These are phyloP conservation scores for Melastoma malabathricum DNA, from an alignment of 345 rosid genomes.

Conservation along the genomic window DNA sequence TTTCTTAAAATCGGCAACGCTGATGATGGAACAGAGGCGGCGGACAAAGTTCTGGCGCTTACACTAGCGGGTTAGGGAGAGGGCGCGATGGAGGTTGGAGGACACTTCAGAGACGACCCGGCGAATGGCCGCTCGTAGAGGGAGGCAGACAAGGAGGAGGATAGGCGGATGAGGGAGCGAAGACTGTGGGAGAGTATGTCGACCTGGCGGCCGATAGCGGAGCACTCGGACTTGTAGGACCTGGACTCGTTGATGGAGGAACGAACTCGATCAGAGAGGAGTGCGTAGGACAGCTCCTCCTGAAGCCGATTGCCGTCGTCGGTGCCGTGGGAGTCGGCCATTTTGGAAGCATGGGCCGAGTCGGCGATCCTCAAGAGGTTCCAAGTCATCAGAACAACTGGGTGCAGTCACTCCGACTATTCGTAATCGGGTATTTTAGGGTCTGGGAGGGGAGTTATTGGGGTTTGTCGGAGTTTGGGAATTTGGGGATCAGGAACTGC, in stretches of 20 bases:
- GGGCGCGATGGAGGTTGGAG: constrained; percentile 47
- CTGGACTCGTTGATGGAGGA: constrained; percentile 47
- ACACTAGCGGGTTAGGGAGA: constrained; percentile 56
- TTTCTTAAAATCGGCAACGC: constrained; percentile 66
- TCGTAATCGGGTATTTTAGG: too few relatives aligned
- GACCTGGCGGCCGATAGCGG: constrained; percentile 39
- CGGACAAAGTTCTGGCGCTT: constrained; percentile 48
- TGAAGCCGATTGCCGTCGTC: constrained; percentile 45
- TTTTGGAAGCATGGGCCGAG: constrained; percentile 1
- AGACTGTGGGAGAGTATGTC: constrained; percentile 58
- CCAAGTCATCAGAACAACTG: background rate
- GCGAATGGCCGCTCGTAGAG: constrained; percentile 74
- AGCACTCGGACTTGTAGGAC: constrained; percentile 45
- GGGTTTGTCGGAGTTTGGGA: too few relatives aligned
- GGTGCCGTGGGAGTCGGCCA: constrained; percentile 12
- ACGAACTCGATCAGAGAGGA: constrained; percentile 50
- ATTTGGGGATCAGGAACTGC: too few relatives aligned
- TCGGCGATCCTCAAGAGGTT: background rate
- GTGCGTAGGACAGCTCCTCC: constrained; percentile 33
- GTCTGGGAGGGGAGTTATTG: too few relatives aligned
- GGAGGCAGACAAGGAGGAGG: constrained; percentile 22
- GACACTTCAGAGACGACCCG: constrained; percentile 46
- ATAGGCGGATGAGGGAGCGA: constrained; percentile 37
- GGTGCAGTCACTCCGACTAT: too few relatives aligned
- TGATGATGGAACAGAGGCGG: constrained; percentile 48